phyloP scores from a whole-genome alignment of 1,284 basidiomycete genomes.

The Heterobasidion annosum region DNA sequence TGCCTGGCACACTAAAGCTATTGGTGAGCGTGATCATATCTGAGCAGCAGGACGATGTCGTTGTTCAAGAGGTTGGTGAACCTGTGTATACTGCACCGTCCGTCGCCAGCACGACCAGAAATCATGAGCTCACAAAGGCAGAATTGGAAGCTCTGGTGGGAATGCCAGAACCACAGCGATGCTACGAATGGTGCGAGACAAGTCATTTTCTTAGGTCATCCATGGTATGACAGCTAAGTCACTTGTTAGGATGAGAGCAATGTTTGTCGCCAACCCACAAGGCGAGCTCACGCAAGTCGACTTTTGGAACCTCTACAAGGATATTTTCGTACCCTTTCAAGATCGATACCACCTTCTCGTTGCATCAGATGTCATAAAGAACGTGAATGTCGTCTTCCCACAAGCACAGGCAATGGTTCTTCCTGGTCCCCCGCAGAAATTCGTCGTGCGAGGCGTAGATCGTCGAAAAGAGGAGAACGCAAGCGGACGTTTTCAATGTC shows the following conservation, averaged over 20 bases:
- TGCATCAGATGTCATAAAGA: slow-evolving; percentile 85
- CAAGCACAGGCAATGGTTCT: slow-evolving; percentile 79
- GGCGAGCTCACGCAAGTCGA: slow-evolving; percentile 83
- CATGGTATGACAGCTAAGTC: not conserved
- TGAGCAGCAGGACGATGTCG: slow-evolving; percentile 63
- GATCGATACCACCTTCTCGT: slow-evolving; percentile 54
- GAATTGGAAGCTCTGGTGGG: slow-evolving; percentile 52
- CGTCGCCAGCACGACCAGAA: slow-evolving; percentile 30
- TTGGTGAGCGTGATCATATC: slow-evolving; percentile 56
- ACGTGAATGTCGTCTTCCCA: slow-evolving; percentile 71
- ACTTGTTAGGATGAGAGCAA: slow-evolving; percentile 66
- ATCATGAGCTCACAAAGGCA: slow-evolving; percentile 57
- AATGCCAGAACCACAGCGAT: slow-evolving; percentile 64
- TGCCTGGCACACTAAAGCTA: slow-evolving; percentile 58
- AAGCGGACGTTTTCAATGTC: slow-evolving; percentile 56
- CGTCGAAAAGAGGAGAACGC: slow-evolving; percentile 47
- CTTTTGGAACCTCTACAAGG: slow-evolving; percentile 84
- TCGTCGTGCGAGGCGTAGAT: slow-evolving; percentile 75
- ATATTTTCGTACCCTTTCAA: slow-evolving; percentile 48
- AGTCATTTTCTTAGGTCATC: not conserved
- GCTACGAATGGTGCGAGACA: slow-evolving; percentile 60
- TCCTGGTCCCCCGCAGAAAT: slow-evolving; percentile 56
- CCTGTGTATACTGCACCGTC: slow-evolving; percentile 48
- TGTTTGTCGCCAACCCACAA: slow-evolving; percentile 63
- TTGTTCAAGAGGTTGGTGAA: slow-evolving; percentile 50